These are phyloP conservation scores for Gossypium herbaceum DNA, from an alignment of 345 rosid genomes.

Conservation along the genomic window DNA sequence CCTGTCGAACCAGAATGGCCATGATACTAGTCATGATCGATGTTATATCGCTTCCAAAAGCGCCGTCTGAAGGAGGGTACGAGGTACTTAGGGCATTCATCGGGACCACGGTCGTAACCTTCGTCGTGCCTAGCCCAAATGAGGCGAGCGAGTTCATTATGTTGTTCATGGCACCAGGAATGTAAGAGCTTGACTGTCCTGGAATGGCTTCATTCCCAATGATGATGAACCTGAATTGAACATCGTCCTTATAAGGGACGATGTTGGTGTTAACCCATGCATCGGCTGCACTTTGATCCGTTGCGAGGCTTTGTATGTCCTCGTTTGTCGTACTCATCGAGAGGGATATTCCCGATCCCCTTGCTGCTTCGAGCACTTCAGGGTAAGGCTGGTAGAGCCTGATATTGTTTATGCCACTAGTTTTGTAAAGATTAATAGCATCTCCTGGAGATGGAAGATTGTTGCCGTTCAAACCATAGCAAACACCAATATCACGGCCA, in stretches of 20 bases:
- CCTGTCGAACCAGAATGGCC: not conserved
- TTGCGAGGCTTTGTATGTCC: slow-evolving; percentile 23
- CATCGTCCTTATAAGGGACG: slow-evolving; percentile 22
- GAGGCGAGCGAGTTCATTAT: slow-evolving; percentile 18
- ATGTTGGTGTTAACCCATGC: slow-evolving; percentile 28
- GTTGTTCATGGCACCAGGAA: slow-evolving; percentile 30
- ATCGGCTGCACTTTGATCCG: slow-evolving; percentile 19
- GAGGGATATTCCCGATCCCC: slow-evolving; percentile 21
- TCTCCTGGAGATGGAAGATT: slow-evolving; percentile 37
- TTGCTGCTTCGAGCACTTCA: slow-evolving; percentile 28
- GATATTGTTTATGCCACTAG: slow-evolving; percentile 14
- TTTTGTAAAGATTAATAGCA: slow-evolving; percentile 31
- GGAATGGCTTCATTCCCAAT: slow-evolving; percentile 47
- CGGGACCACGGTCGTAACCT: slow-evolving; percentile 27
- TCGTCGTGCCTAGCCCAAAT: slow-evolving; percentile 11
- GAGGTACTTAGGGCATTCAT: slow-evolving; percentile 21
- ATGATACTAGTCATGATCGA: slow-evolving; percentile 20
- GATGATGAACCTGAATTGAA: slow-evolving; percentile 24
- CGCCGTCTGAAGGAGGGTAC: slow-evolving; percentile 39
- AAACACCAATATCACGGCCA: slow-evolving; percentile 19
- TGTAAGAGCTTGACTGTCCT: not conserved
- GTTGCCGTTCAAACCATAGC: slow-evolving; percentile 35
- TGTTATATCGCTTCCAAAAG: slow-evolving; percentile 16
- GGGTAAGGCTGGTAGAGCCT: slow-evolving; percentile 37
- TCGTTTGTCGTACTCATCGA: slow-evolving; percentile 30